Evolutionary conservation across 1,284 basidiomycete genomes (phyloP).

Genomic region (Golubevia sp.): DNA sequence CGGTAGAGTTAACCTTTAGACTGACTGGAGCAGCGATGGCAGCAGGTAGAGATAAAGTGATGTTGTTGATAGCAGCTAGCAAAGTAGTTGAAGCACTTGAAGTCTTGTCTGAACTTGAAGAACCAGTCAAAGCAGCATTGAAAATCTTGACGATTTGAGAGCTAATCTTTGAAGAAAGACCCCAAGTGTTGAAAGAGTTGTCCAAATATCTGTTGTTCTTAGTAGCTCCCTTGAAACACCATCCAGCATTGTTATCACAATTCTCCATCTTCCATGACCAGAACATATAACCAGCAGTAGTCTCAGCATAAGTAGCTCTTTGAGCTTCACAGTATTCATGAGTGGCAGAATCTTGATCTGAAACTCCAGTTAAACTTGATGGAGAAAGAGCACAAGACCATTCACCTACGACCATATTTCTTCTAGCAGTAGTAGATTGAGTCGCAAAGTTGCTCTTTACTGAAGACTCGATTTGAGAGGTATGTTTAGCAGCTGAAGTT

Average conservation of each 20-base stretch:
- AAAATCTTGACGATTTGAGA: no score
- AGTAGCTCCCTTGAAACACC: constrained; percentile 49
- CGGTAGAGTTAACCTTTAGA: neutral
- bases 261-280: constrained; percentile 74
- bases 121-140: neutral
- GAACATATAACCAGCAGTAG: constrained; percentile 73
- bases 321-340: constrained; percentile 71
- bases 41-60: neutral
- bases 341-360: constrained; percentile 65
- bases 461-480: constrained; percentile 34
- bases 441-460: constrained; percentile 18
- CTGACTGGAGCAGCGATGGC: neutral
- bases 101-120: neutral
- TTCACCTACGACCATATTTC: constrained; percentile 71
- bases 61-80: neutral
- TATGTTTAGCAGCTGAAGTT: constrained; percentile 41
- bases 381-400: constrained; percentile 74
- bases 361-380: constrained; percentile 67
- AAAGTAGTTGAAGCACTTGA: constrained; percentile 3
- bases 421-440: constrained; percentile 40
- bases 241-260: constrained; percentile 66
- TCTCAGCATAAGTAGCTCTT: constrained; percentile 69
- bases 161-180: constrained; percentile 7
- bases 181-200: constrained; percentile 43
- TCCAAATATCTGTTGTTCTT: constrained; percentile 25